phyloP scores from a whole-genome alignment of 1,284 basidiomycete species.

The Agaricales sp. region DNA sequence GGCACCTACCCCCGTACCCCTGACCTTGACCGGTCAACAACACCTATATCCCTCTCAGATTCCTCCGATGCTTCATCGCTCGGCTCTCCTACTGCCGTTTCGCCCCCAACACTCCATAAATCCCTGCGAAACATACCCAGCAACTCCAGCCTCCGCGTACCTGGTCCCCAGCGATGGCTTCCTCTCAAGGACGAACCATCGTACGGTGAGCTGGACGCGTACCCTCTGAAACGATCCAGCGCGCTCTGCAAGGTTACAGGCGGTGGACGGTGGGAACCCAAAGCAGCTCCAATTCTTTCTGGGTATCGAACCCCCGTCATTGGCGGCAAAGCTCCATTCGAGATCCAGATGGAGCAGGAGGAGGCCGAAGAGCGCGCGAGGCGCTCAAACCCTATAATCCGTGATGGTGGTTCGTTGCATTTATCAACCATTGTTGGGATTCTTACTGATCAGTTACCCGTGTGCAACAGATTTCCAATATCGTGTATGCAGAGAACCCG shows the following conservation, averaged over 20 bases:
- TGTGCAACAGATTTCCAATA: conserved; percentile 43
- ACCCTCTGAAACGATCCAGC: conserved; percentile 54
- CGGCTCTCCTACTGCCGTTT: conserved; percentile 23
- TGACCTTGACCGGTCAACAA: conserved; percentile 25
- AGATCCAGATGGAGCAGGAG: conserved; percentile 55
- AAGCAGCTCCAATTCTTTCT: conserved; percentile 31
- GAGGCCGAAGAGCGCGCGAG: conserved; percentile 38
- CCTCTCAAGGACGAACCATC: conserved; percentile 28
- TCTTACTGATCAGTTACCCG: background rate
- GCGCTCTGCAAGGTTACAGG: conserved; percentile 64
- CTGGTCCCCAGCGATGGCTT: conserved; percentile 16
- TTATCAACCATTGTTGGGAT: no score
- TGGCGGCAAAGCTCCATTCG: conserved; percentile 52
- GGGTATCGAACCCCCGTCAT: conserved; percentile 43
- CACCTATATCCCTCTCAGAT: conserved; percentile 18
- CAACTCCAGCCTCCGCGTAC: conserved; percentile 21
- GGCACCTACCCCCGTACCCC: conserved; percentile 33
- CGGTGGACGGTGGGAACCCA: conserved; percentile 68
- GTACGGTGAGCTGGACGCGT: conserved; percentile 52
- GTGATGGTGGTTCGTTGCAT: conserved; percentile 41
- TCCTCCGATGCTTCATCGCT: conserved; percentile 12
- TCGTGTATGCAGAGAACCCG: conserved; percentile 37
- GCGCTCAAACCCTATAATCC: conserved; percentile 47
- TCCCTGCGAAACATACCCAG: conserved; percentile 24
- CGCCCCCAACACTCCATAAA: conserved; percentile 23